Conservation (phyloP, 495 filamentous ascomycete species). For the Hyaloscypha variabilis region DNA sequence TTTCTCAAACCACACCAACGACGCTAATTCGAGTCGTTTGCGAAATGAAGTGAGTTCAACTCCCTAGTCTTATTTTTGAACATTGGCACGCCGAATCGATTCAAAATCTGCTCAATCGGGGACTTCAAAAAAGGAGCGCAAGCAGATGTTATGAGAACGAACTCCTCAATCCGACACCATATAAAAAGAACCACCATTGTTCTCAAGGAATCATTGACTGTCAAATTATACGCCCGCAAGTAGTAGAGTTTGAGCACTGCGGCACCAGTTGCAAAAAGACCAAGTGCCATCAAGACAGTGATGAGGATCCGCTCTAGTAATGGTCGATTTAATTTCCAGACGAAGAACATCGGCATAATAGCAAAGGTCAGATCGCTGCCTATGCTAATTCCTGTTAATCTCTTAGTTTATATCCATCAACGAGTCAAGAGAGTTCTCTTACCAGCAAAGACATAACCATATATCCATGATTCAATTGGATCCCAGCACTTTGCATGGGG, state of each 20-base stretch:
- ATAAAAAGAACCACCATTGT: background rate
- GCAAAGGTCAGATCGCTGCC: background rate
- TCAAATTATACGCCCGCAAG: background rate
- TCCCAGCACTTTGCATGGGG: too few species aligned
- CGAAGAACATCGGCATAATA: constrained; percentile 7
- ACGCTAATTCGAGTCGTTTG: too few species aligned
- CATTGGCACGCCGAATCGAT: background rate
- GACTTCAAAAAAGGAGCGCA: constrained; percentile 3
- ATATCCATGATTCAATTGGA: background rate
- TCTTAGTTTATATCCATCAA: background rate
- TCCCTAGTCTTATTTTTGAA: constrained; percentile 5
- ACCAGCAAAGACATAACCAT: constrained; percentile 1
- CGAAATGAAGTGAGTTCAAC: constrained; percentile 3
- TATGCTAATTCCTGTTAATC: background rate
- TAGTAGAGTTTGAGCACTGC: constrained; percentile 5
- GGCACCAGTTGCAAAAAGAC: constrained; percentile 8
- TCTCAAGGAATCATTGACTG: background rate
- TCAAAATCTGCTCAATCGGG: background rate
- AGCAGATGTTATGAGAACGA: background rate
- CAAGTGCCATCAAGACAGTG: constrained; percentile 2
- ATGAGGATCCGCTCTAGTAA: background rate
- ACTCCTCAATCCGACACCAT: constrained; percentile 2
- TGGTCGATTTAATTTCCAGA: constrained; percentile 5
- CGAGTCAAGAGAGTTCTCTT: background rate
- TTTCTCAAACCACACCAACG: too few species aligned